Evolutionary conservation across 768 basidiomycete species (phyloP).

Genomic region (Mycena sanguinolenta): DNA sequence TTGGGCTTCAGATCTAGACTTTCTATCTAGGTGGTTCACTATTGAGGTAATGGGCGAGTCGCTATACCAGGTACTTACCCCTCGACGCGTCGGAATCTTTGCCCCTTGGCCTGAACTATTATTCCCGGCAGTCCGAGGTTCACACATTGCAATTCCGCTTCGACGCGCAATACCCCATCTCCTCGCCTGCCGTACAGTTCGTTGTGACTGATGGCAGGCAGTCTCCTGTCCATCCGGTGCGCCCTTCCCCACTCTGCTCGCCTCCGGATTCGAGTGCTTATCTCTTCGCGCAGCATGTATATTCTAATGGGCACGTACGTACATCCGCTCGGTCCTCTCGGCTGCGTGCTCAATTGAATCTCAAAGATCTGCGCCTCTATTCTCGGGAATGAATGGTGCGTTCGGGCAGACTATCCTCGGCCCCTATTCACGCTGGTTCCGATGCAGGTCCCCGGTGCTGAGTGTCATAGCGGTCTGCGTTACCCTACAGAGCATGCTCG

Average conservation of each 20-base stretch:
- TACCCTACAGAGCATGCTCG: constrained; percentile 93
- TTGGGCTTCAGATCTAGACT: neutral
- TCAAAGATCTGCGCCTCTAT: constrained; percentile 89
- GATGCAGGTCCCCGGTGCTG: constrained; percentile 83
- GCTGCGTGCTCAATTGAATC: constrained; percentile 29
- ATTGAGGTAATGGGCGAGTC: constrained; percentile 90
- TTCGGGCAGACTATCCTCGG: neutral
- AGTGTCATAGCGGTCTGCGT: constrained; percentile 86
- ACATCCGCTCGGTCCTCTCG: constrained; percentile 14
- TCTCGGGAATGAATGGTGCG: constrained; percentile 86
- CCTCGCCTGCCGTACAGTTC: constrained; percentile 90
- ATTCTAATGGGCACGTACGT: constrained; percentile 88
- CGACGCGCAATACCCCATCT: constrained; percentile 86
- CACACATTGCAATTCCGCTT: constrained; percentile 88
- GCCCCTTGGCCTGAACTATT: constrained; percentile 4
- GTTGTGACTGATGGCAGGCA: constrained; percentile 73
- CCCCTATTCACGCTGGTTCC: constrained; percentile 17
- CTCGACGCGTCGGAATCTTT: neutral
- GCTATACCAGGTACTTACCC: constrained; percentile 70
- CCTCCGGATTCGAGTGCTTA: constrained; percentile 20
- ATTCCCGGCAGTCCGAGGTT: constrained; percentile 69
- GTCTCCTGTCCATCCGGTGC: constrained; percentile 85
- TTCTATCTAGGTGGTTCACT: constrained; percentile 58
- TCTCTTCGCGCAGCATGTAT: constrained; percentile 76
- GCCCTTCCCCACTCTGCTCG: constrained; percentile 43